These are phyloP conservation scores for Trametes sanguinea DNA, from an alignment of 768 basidiomycete species.

Conservation along the genomic window DNA sequence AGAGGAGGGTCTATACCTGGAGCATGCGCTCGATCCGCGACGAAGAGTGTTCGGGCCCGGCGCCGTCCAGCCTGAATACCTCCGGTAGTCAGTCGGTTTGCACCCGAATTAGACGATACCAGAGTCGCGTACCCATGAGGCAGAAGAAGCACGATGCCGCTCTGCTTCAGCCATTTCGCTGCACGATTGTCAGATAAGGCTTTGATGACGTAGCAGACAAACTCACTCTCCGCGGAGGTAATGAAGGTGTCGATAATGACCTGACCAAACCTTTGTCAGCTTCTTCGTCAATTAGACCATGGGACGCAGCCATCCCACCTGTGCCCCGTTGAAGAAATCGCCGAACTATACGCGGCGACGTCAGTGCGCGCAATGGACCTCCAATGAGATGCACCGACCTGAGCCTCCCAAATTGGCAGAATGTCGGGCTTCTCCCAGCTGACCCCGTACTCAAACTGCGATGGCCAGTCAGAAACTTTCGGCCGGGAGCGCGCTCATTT, in stretches of 20 bases:
- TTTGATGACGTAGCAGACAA: neutral
- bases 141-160: constrained; percentile 80
- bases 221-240: constrained; percentile 78
- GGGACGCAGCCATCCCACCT: constrained; percentile 39
- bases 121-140: constrained; percentile 64
- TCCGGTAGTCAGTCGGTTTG: neutral
- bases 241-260: constrained; percentile 90
- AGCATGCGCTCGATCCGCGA: constrained; percentile 86
- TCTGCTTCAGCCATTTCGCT: constrained; percentile 96
- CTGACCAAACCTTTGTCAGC: constrained; percentile 35
- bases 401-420: constrained; percentile 90
- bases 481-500: neutral
- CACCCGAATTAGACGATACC: neutral
- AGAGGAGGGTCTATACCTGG: constrained; percentile 53
- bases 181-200: constrained; percentile 8
- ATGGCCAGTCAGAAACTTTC: constrained; percentile 7
- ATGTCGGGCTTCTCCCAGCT: constrained; percentile 86
- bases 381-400: constrained; percentile 45
- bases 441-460: constrained; percentile 84
- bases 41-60: constrained; percentile 92
- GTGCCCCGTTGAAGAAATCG: constrained; percentile 92
- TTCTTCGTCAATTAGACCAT: neutral
- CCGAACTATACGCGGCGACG: constrained; percentile 58
- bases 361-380: neutral
- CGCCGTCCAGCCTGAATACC: constrained; percentile 65